Base-by-base conservation (phyloP, 257 asterid species). In the Solanum piurae region DNA sequence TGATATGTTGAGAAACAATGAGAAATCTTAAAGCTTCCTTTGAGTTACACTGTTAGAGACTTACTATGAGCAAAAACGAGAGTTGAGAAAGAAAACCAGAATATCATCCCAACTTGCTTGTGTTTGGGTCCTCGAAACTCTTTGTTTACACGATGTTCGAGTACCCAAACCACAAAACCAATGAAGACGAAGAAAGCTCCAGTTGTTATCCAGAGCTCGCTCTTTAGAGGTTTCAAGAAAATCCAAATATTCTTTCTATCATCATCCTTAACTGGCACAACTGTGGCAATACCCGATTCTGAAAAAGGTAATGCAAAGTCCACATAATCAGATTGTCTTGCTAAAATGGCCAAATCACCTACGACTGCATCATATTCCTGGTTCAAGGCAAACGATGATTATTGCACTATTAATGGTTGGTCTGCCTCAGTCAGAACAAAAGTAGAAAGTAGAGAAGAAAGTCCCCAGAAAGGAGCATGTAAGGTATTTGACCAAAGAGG, bases 71-170 rank as follows among this genome's bases (percentile, higher is more conserved):
- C 60, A 49, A 49, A 49, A 49, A 49, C 60, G 60, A 49, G 60
- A 49, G 60, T 49, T 49, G 60, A 49, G 60, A 49, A 49, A 16
- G 60, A 49, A 49, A 49, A 49, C 60, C 60, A 49, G 23, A 49
- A 49, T 6, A 49, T 80, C 90, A 86, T 64, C 36, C 94, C 92
- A 10, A 86, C 86, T 46, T 91, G 95, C 69, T 91, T 88, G 9
- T 85, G 55, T n/a, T 91, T 91, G 8, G 92, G 90, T 36, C 93
- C 93, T 87, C 93, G 60, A 80, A 90, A 92, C 14, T 88, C 94
- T 21, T 83, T 37, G 83, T 92, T 92, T 34, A 87, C 71, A 80
- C 89, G 87, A 37, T 90, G 93, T 87, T 92, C 94, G 11, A 92
- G 91, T 79, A 92, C 87, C 94, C 93, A 92, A 34, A 92, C 68